A percentile compares a stretch with the other conserved stretches of the same genome.
phyloP scores from a whole-genome alignment of 2,329 filamentous ascomycete species.

The Pleoardoris graminearum region DNA sequence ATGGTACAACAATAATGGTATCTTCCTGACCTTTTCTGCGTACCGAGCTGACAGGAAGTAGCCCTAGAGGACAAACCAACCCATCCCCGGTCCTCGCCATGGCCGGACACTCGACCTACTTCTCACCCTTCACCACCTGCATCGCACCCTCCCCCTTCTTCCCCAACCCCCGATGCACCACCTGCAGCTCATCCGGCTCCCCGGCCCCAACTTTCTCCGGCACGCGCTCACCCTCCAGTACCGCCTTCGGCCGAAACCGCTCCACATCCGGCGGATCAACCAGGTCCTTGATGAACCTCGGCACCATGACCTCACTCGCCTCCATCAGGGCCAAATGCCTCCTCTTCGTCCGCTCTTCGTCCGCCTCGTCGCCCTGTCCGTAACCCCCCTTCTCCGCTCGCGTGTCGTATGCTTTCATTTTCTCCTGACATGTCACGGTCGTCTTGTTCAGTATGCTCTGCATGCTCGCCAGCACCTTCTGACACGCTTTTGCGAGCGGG shows the following conservation, averaged over 20 bases:
- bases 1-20: too few species aligned
- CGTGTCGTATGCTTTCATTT: slow-evolving; percentile 56
- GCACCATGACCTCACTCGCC: slow-evolving; percentile 84
- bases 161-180: too few species aligned
- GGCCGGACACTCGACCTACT: neutral
- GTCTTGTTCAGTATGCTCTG: slow-evolving; percentile 76
- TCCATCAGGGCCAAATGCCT: slow-evolving; percentile 73
- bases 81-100: too few species aligned
- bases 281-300: slow-evolving; percentile 72
- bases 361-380: slow-evolving; percentile 49
- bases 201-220: slow-evolving; percentile 17
- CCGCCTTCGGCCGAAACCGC: slow-evolving; percentile 59
- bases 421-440: slow-evolving; percentile 65
- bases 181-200: too few species aligned
- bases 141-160: too few species aligned
- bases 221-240: slow-evolving; percentile 27
- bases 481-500: slow-evolving; percentile 79
- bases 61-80: too few species aligned
- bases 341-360: slow-evolving; percentile 57
- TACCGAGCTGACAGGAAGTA: too few species aligned
- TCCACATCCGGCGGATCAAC: slow-evolving; percentile 68
- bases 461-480: slow-evolving; percentile 92
- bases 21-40: too few species aligned
- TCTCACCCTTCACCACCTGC: too few species aligned
- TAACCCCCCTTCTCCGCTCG: slow-evolving; percentile 53